Percentiles rank a stretch among this genome's conserved stretches.
Conservation (phyloP, 179 eudicot species). For the Gypsophila paniculata region DNA sequence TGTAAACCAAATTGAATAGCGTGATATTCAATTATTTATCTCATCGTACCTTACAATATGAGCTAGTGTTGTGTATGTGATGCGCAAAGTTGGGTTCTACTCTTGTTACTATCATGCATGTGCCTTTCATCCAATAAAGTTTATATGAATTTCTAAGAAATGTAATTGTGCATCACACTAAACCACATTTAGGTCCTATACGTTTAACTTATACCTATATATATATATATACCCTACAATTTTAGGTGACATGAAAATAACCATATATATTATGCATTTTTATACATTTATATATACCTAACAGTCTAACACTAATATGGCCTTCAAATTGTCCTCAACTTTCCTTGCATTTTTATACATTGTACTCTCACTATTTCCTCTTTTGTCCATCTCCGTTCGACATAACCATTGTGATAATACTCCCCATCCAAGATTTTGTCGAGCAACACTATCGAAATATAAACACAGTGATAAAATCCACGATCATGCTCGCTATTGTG, state of each 20-base stretch:
- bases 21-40: no score
- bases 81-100: not conserved
- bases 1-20: no score
- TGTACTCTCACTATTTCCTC: slow-evolving; percentile 12
- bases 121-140: not conserved
- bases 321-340: not conserved
- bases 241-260: not conserved
- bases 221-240: not conserved
- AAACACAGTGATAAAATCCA: slow-evolving; percentile 10
- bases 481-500: slow-evolving; percentile 26
- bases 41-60: not conserved
- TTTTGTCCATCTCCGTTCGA: slow-evolving; percentile 9
- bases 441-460: slow-evolving; percentile 12
- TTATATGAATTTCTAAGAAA: not conserved
- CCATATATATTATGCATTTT: no score
- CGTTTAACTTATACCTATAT: not conserved
- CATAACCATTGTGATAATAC: slow-evolving; percentile 28
- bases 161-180: not conserved
- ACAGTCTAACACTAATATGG: slow-evolving; percentile 7
- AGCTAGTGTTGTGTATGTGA: not conserved
- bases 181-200: not conserved
- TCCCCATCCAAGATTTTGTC: slow-evolving; percentile 32
- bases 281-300: no score
- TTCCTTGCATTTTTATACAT: slow-evolving; percentile 14
- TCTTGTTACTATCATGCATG: not conserved